Conservation (phyloP, 805 yeast genomes). For the Kodamaea fukazawae region DNA sequence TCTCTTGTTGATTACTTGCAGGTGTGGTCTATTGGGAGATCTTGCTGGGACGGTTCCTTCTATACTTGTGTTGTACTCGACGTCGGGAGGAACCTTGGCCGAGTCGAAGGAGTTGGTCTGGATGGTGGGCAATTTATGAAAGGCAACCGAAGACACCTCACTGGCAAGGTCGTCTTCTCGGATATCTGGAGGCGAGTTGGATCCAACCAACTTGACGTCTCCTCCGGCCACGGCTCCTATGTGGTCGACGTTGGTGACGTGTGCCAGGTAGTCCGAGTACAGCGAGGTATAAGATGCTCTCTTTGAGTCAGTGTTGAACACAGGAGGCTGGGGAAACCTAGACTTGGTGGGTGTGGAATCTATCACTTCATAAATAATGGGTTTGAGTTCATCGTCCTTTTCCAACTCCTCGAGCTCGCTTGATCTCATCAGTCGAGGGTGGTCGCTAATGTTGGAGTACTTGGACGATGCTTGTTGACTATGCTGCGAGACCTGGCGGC, state of each 20-base stretch:
- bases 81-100: constrained; percentile 23
- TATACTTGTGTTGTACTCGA: constrained; percentile 31
- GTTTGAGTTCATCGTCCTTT: too few relatives aligned
- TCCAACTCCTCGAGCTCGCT: too few relatives aligned
- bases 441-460: too few relatives aligned
- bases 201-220: constrained; percentile 7
- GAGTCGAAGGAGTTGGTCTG: constrained; percentile 8
- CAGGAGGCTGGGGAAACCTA: not conserved
- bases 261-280: constrained; percentile 20
- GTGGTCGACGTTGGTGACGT: constrained; percentile 22
- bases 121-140: constrained; percentile 22
- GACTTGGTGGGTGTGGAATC: not conserved
- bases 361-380: too few relatives aligned
- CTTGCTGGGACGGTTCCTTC: constrained; percentile 40
- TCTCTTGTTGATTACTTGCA: constrained; percentile 16
- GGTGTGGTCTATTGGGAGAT: constrained; percentile 37
- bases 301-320: not conserved
- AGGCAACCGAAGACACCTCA: constrained; percentile 14
- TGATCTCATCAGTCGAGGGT: too few relatives aligned
- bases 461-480: too few relatives aligned
- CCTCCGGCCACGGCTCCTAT: constrained; percentile 10
- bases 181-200: constrained; percentile 1
- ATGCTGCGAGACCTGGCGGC: too few relatives aligned
- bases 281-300: constrained; percentile 16
- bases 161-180: constrained; percentile 11